Evolutionary conservation across 495 filamentous ascomycete genomes (phyloP).

Genomic region (Cercophora newfieldiana): DNA sequence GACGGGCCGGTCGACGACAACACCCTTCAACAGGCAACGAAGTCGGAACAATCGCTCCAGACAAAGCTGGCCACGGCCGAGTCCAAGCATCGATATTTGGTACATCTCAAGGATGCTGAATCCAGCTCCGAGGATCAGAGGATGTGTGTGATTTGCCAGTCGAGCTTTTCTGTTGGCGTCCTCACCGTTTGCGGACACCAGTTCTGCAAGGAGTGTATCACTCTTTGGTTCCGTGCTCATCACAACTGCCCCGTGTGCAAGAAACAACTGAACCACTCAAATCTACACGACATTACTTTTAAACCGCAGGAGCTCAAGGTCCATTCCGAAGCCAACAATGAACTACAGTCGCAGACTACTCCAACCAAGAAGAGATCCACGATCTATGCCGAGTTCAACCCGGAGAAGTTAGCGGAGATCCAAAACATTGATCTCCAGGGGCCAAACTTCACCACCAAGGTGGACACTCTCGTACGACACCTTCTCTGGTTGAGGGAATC

Average conservation of each 20-base stretch:
- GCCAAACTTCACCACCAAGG: constrained; percentile 79
- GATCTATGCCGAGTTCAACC: constrained; percentile 78
- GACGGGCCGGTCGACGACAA: constrained; percentile 47
- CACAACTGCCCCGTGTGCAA: constrained; percentile 79
- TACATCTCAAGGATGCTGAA: constrained; percentile 54
- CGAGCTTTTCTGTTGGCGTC: constrained; percentile 70
- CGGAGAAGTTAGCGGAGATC: constrained; percentile 72
- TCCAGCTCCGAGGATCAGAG: constrained; percentile 56
- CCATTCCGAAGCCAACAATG: constrained; percentile 57
- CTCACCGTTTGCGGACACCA: constrained; percentile 89
- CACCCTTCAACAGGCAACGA: constrained; percentile 24
- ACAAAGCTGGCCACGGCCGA: constrained; percentile 59
- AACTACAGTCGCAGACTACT: background rate
- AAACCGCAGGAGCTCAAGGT: constrained; percentile 71
- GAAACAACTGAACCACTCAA: constrained; percentile 53
- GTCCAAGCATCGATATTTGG: constrained; percentile 68
- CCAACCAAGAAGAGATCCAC: constrained; percentile 28
- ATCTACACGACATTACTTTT: constrained; percentile 81
- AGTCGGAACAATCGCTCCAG: constrained; percentile 51
- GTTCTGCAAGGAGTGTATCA: constrained; percentile 84
- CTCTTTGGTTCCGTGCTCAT: constrained; percentile 66
- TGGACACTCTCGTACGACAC: constrained; percentile 80
- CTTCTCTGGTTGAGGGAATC: constrained; percentile 78
- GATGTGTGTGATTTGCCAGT: constrained; percentile 80
- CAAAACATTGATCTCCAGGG: constrained; percentile 73